Evolutionary conservation across 768 basidiomycete species (phyloP).

Genomic region (Boletus barrowsii): DNA sequence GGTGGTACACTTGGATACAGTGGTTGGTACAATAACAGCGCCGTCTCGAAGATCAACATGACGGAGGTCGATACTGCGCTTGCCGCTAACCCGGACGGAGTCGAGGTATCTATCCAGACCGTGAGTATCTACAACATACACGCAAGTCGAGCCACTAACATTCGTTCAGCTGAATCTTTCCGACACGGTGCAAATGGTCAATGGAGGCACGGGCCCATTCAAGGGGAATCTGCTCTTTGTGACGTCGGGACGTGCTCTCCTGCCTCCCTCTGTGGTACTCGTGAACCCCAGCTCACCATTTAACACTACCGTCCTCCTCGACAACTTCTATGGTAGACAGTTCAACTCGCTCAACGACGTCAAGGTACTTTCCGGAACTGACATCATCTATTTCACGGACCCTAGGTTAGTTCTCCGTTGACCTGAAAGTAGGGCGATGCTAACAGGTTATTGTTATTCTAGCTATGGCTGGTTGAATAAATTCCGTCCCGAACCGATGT

Average conservation of each 20-base stretch:
- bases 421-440: too few species aligned
- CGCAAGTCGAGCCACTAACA: neutral
- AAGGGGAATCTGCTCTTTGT: constrained; percentile 56
- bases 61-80: constrained; percentile 50
- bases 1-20: constrained; percentile 66
- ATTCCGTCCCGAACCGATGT: constrained; percentile 63
- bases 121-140: constrained; percentile 19
- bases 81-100: constrained; percentile 29
- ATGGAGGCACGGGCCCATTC: constrained; percentile 65
- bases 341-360: constrained; percentile 84
- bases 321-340: constrained; percentile 78
- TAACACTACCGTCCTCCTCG: constrained; percentile 66
- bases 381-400: constrained; percentile 77
- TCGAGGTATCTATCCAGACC: constrained; percentile 51
- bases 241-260: constrained; percentile 61
- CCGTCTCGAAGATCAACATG: constrained; percentile 60
- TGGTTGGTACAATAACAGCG: constrained; percentile 61
- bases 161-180: constrained; percentile 53
- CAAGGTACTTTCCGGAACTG: constrained; percentile 65
- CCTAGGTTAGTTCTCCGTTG: constrained; percentile 44
- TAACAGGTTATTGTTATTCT: neutral
- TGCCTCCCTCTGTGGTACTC: constrained; percentile 60
- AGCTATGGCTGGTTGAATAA: constrained; percentile 64
- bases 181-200: constrained; percentile 64
- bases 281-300: constrained; percentile 64